These are phyloP conservation scores for Clitopilus passeckerianus DNA, from an alignment of 768 basidiomycete species.

Conservation along the genomic window DNA sequence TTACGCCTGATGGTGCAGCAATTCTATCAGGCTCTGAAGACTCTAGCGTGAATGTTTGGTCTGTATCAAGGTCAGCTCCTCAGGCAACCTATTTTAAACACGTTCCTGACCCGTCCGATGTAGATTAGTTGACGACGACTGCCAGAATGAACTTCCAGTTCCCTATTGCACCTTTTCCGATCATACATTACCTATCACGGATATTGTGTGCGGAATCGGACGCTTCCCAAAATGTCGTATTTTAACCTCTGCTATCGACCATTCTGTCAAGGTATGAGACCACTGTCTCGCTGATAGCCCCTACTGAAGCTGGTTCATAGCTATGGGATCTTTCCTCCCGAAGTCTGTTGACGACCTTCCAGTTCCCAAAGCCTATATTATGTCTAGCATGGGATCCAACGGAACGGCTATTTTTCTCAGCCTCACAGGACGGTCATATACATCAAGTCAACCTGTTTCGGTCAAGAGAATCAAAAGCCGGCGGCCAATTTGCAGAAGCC, in stretches of 20 bases:
- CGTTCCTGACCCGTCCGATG: conserved; percentile 8
- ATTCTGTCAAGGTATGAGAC: conserved; percentile 76
- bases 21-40: conserved; percentile 89
- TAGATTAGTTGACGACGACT: conserved; percentile 72
- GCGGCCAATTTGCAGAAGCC: conserved; percentile 55
- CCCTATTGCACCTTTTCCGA: conserved; percentile 82
- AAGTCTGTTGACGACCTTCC: conserved; percentile 79
- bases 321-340: conserved; percentile 78
- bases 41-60: conserved; percentile 86
- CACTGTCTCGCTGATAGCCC: conserved; percentile 1
- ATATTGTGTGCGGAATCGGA: conserved; percentile 77
- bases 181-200: conserved; percentile 88
- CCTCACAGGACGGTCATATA: conserved; percentile 68
- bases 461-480: conserved; percentile 48
- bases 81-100: conserved; percentile 9
- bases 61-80: conserved; percentile 68
- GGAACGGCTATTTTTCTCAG: conserved; percentile 88
- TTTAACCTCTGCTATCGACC: conserved; percentile 81
- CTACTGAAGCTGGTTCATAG: conserved; percentile 28
- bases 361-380: conserved; percentile 74
- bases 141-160: conserved; percentile 69
- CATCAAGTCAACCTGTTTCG: conserved; percentile 79
- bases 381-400: conserved; percentile 74
- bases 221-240: conserved; percentile 71
- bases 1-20: conserved; percentile 76